A percentile compares a stretch with the other conserved stretches of the same genome.
Conservation (phyloP, 768 basidiomycete genomes). For the Podaxis pistillaris region DNA sequence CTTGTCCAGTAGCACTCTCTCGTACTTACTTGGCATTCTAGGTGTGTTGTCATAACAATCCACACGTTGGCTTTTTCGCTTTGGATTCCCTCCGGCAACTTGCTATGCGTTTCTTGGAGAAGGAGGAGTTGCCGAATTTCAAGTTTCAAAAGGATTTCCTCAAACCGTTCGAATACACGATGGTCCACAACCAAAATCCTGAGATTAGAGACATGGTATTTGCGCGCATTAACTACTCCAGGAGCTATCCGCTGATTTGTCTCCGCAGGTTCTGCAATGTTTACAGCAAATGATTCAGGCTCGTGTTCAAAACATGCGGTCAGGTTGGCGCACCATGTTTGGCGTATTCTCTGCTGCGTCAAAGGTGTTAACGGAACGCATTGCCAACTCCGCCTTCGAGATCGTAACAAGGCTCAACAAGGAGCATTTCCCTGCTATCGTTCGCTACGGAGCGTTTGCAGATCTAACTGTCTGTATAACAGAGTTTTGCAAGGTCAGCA, state of each 20-base stretch:
- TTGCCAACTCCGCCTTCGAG: slow-evolving; percentile 93
- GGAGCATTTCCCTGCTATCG: slow-evolving; percentile 88
- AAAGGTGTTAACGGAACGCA: slow-evolving; percentile 80
- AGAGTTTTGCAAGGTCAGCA: slow-evolving; percentile 99
- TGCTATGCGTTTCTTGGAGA: slow-evolving; percentile 98
- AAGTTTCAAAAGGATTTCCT: slow-evolving; percentile 99
- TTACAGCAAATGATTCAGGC: slow-evolving; percentile 99
- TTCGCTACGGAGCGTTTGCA: slow-evolving; percentile 91
- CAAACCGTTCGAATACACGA: slow-evolving; percentile 97
- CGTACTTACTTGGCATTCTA: slow-evolving; percentile 28
- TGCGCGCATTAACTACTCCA: not conserved
- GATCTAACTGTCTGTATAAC: slow-evolving; percentile 97
- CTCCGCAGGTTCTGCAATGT: slow-evolving; percentile 84
- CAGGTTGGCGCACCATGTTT: slow-evolving; percentile 99
- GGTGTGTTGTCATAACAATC: slow-evolving; percentile 99
- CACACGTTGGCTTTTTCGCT: slow-evolving; percentile 95
- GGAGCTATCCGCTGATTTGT: not conserved
- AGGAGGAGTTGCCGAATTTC: slow-evolving; percentile 97
- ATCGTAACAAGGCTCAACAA: slow-evolving; percentile 90
- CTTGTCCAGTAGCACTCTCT: not conserved
- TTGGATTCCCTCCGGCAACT: slow-evolving; percentile 94
- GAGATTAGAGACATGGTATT: slow-evolving; percentile 94
- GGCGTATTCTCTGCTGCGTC: slow-evolving; percentile 97
- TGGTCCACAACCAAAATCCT: slow-evolving; percentile 94
- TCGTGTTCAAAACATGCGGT: slow-evolving; percentile 90